Percentiles rank a stretch among this genome's conserved stretches.
These are phyloP conservation scores for Trichoderma virens DNA, from an alignment of 495 filamentous ascomycete species.

Conservation along the genomic window DNA sequence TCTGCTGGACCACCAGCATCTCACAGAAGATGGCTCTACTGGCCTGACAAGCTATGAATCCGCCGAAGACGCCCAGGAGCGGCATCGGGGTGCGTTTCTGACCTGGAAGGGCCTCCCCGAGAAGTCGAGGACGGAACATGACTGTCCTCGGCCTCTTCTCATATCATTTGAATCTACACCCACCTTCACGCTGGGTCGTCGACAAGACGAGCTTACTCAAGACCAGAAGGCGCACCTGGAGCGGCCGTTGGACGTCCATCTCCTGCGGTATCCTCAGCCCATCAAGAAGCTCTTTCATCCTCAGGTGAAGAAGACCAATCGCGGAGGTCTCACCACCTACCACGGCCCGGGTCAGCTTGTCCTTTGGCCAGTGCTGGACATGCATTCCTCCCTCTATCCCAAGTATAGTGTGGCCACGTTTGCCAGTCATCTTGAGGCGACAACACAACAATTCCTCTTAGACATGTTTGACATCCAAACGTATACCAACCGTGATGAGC, in stretches of 20 bases:
- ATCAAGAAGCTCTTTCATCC: conserved; percentile 33
- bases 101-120: conserved; percentile 31
- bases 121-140: conserved; percentile 8
- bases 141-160: conserved; percentile 48
- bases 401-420: conserved; percentile 53
- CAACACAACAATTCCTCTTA: conserved; percentile 55
- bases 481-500: conserved; percentile 58
- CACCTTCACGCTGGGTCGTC: conserved; percentile 84
- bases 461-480: conserved; percentile 47
- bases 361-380: conserved; percentile 78
- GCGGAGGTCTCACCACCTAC: conserved; percentile 90
- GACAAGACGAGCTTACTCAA: conserved; percentile 58
- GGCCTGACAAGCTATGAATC: conserved; percentile 10
- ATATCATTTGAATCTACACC: conserved; percentile 78
- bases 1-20: conserved; percentile 1
- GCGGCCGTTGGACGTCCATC: conserved; percentile 33
- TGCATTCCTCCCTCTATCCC: conserved; percentile 34
- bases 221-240: conserved; percentile 26
- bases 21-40: not conserved
- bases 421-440: conserved; percentile 66
- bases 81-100: conserved; percentile 36
- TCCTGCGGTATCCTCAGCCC: conserved; percentile 20
- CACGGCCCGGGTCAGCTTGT: conserved; percentile 92
- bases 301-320: conserved; percentile 58
- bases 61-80: conserved; percentile 32